phyloP scores from a whole-genome alignment of 2,329 filamentous ascomycete genomes.

The Microdochium bolleyi region DNA sequence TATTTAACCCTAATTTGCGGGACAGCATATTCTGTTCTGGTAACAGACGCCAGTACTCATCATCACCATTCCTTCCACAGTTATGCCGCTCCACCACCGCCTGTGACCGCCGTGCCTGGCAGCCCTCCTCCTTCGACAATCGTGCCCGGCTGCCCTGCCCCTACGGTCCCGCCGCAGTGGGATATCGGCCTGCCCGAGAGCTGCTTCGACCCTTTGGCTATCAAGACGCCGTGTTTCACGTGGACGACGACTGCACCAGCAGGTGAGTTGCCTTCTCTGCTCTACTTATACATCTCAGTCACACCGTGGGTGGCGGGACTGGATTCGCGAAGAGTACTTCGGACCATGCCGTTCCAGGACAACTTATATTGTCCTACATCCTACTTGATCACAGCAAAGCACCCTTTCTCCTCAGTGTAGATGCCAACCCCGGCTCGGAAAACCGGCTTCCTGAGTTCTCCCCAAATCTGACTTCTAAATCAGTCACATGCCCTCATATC shows the following conservation, averaged over 20 bases:
- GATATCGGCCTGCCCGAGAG: neutral
- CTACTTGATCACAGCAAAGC: too few relatives aligned
- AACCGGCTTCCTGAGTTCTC: too few relatives aligned
- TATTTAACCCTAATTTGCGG: too few relatives aligned
- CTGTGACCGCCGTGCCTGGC: neutral
- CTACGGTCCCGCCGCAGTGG: slow-evolving; percentile 7
- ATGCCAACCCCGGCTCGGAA: too few relatives aligned
- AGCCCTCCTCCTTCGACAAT: neutral
- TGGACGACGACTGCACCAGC: slow-evolving; percentile 5
- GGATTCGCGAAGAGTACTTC: too few relatives aligned
- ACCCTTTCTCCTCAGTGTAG: too few relatives aligned
- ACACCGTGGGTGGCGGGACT: too few relatives aligned
- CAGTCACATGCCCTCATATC: slow-evolving; percentile 15
- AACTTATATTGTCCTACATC: too few relatives aligned
- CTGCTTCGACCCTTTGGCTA: neutral
- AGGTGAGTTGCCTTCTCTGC: slow-evolving; percentile 7
- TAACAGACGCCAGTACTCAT: neutral
- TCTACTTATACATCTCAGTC: neutral
- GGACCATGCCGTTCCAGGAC: too few relatives aligned
- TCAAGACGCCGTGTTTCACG: neutral
- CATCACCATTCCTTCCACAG: neutral
- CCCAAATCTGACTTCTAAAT: too few relatives aligned
- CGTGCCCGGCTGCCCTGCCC: neutral
- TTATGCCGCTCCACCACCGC: neutral
- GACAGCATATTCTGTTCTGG: too few relatives aligned